Evolutionary conservation across 331 rosid species (phyloP).

Genomic region (Pyrus hybrid): DNA sequence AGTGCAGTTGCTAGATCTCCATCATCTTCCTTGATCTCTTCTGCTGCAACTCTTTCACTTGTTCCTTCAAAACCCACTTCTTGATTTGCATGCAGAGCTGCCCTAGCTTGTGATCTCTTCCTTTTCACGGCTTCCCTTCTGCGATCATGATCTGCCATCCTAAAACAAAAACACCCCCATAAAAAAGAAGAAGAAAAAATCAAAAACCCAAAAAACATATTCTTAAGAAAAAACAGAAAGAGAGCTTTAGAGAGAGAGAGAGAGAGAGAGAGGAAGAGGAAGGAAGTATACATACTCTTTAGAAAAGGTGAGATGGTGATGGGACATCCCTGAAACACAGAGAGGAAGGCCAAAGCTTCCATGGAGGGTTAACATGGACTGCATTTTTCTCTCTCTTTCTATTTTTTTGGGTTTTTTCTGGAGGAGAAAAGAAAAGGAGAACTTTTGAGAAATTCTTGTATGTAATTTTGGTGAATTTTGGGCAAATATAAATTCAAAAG

Average conservation of each 20-base stretch:
- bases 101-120: slow-evolving; percentile 33
- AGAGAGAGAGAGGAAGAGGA: not conserved
- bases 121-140: slow-evolving; percentile 60
- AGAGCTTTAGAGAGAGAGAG: not conserved
- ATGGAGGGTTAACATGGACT: slow-evolving; percentile 40
- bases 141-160: slow-evolving; percentile 83
- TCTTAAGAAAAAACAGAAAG: not conserved
- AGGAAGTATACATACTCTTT: slow-evolving; percentile 22
- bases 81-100: slow-evolving; percentile 33
- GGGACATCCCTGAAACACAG: slow-evolving; percentile 45
- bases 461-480: not conserved
- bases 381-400: slow-evolving; percentile 20
- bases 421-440: not conserved
- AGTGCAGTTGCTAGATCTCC: slow-evolving; percentile 20
- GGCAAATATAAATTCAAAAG: not conserved
- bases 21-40: slow-evolving; percentile 20
- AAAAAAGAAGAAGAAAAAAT: not conserved
- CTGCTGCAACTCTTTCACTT: slow-evolving; percentile 11
- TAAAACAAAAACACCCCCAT: slow-evolving; percentile 4
- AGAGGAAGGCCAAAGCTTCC: slow-evolving; percentile 55
- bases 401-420: not conserved
- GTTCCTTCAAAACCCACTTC: slow-evolving; percentile 22
- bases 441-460: not conserved
- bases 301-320: slow-evolving; percentile 30
- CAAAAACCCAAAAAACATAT: not conserved